Conservation (phyloP, 495 filamentous ascomycete species). For the Jackrogersella multiformis region DNA sequence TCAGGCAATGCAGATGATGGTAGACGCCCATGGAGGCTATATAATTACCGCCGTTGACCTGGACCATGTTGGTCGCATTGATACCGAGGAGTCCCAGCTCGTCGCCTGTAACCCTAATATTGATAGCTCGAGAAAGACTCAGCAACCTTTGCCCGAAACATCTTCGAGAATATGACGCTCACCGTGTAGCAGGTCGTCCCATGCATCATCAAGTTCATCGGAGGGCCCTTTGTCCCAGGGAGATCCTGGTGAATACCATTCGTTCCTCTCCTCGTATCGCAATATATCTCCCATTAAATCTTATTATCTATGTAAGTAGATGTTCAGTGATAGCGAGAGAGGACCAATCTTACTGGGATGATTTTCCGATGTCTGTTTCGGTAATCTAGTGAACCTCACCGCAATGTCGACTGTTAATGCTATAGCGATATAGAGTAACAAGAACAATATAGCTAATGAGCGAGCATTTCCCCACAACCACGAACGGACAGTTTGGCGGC, state of each 20-base stretch:
- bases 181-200: conserved; percentile 40
- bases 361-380: not conserved
- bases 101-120: conserved; percentile 35
- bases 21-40: conserved; percentile 45
- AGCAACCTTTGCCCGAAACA: not conserved
- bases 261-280: conserved; percentile 26
- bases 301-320: conserved; percentile 6
- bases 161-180: not conserved
- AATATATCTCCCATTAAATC: conserved; percentile 3
- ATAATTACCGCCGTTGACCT: conserved; percentile 43
- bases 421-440: conserved; percentile 24
- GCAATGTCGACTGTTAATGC: conserved; percentile 16
- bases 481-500: not conserved
- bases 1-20: conserved; percentile 49
- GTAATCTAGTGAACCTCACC: not conserved
- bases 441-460: conserved; percentile 9
- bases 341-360: not conserved
- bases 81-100: conserved; percentile 36
- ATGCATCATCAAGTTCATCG: conserved; percentile 38
- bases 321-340: not conserved
- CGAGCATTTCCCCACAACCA: conserved; percentile 13
- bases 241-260: conserved; percentile 24
- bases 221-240: conserved; percentile 35
- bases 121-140: conserved; percentile 23
- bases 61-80: conserved; percentile 39